Evolutionary conservation across 2,329 filamentous ascomycete genomes (phyloP), one percentile per base, ranked within the genome.

Genomic region (Catunica adiposa): DNA sequence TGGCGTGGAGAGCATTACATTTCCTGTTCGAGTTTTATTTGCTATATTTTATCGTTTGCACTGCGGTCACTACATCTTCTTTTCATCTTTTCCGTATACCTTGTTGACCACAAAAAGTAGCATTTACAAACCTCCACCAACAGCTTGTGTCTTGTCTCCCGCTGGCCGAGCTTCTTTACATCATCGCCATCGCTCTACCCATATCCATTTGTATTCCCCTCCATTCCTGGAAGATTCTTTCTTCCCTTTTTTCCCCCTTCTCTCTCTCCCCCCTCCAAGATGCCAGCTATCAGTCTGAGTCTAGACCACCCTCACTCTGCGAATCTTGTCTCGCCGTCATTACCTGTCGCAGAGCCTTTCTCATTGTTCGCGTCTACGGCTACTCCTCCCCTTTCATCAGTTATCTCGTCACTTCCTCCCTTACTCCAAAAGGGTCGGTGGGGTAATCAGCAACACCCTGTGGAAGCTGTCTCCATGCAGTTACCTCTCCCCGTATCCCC

Each of bases 391-490:
- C 26, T 25, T 20, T 29, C 38, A 25, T 51, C 48, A 44, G 37
- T 31, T 29, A 3, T 29, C 50, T 37, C 17, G 23, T 52, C 22
- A 37, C 34, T n/a, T 25, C 29, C 26, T 40, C 11, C 29, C 29
- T 34, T 11, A 34, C 11, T 34, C 5, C 29, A 34, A 34, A 34
- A 34, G 29, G 29, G 11, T 11, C 11, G 29, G 29, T 11, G 29
- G 29, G 11, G 29, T 34, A 34, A 11, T 34, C 29, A 34, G 29
- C 29, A 34, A 34, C 29, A 34, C 5, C 29, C 5, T 34, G n/a
- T 52, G 17, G 26, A 52, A 17, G 29, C 34, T 37, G 29, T 31
- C 34, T 52, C 50, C n/a, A 52, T 52, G 50, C 53, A 47, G 29
- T 25, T 14, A 11, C 25, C 29, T 29, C 26, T 55, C 44, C 15